Evolutionary conservation across 2,329 filamentous ascomycete genomes (phyloP).

Genomic region (Trichoderma endophyticum): DNA sequence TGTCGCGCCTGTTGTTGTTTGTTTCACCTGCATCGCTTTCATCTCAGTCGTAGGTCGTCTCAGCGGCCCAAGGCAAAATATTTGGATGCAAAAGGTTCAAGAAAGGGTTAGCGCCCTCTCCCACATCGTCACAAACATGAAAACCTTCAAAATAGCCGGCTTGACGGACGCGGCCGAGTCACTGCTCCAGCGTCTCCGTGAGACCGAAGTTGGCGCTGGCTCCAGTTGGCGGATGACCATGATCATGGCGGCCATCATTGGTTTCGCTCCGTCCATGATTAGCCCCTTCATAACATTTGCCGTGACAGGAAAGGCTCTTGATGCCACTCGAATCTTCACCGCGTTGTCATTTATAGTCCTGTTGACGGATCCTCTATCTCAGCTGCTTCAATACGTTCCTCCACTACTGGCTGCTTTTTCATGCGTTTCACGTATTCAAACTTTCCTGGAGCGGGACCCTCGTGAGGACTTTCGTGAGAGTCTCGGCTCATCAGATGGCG

Average conservation of each 20-base stretch:
- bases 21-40: constrained; percentile 29
- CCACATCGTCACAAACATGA: constrained; percentile 33
- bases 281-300: constrained; percentile 35
- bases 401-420: constrained; percentile 31
- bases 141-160: constrained; percentile 33
- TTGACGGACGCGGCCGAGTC: constrained; percentile 29
- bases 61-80: constrained; percentile 26
- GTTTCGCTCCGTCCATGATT: constrained; percentile 35
- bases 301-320: constrained; percentile 26
- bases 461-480: constrained; percentile 25
- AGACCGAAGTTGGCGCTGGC: constrained; percentile 30
- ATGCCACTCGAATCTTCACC: constrained; percentile 32
- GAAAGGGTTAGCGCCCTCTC: constrained; percentile 33
- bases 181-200: constrained; percentile 30
- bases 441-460: constrained; percentile 33
- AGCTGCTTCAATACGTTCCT: constrained; percentile 34
- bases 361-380: constrained; percentile 31
- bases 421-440: constrained; percentile 36
- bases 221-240: constrained; percentile 28
- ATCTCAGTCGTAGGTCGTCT: constrained; percentile 11
- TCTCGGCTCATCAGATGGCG: neutral
- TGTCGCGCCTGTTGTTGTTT: constrained; percentile 44
- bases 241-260: constrained; percentile 27
- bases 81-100: constrained; percentile 38
- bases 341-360: constrained; percentile 36